phyloP scores from a whole-genome alignment of 805 yeast genomes.

The Yamadazyma sp. region DNA sequence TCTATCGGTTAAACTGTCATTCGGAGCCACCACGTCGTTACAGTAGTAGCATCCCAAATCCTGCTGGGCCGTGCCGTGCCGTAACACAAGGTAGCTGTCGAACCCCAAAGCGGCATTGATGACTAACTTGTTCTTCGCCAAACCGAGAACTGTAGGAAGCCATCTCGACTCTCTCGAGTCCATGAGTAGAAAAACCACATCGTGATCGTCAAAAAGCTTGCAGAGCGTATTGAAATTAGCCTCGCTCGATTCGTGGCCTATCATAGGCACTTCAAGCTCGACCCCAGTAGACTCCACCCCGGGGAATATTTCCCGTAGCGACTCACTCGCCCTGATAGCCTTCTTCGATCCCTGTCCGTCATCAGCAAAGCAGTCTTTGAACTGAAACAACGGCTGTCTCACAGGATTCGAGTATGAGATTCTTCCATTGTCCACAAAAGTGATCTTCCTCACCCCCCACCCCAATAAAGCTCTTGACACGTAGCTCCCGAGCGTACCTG shows the following conservation, averaged over 20 bases:
- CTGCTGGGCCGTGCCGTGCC: slow-evolving; percentile 65
- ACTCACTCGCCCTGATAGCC: slow-evolving; percentile 74
- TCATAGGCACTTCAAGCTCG: slow-evolving; percentile 85
- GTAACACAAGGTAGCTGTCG: slow-evolving; percentile 89
- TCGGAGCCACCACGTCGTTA: slow-evolving; percentile 93
- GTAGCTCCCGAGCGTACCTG: slow-evolving; percentile 95
- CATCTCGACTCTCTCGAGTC: slow-evolving; percentile 96
- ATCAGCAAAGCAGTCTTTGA: slow-evolving; percentile 75
- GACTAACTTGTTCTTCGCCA: slow-evolving; percentile 66
- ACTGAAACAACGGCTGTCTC: slow-evolving; percentile 82
- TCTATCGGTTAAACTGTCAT: slow-evolving; percentile 81
- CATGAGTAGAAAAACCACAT: slow-evolving; percentile 76
- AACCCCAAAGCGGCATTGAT: slow-evolving; percentile 94
- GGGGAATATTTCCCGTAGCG: slow-evolving; percentile 75
- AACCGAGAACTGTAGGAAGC: slow-evolving; percentile 89
- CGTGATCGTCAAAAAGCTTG: slow-evolving; percentile 62
- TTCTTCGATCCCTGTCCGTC: slow-evolving; percentile 62
- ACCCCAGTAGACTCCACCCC: slow-evolving; percentile 65
- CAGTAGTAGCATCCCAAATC: slow-evolving; percentile 90
- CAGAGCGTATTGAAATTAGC: slow-evolving; percentile 60
- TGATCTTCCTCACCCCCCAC: slow-evolving; percentile 88
- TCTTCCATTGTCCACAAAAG: slow-evolving; percentile 86
- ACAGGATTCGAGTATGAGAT: slow-evolving; percentile 95
- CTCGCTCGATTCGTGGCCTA: slow-evolving; percentile 79
- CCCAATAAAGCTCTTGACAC: slow-evolving; percentile 84